A percentile compares a stretch with the other conserved stretches of the same genome.
phyloP scores from a whole-genome alignment of 1,139 yeast genomes.

The Ashbya aceris region DNA sequence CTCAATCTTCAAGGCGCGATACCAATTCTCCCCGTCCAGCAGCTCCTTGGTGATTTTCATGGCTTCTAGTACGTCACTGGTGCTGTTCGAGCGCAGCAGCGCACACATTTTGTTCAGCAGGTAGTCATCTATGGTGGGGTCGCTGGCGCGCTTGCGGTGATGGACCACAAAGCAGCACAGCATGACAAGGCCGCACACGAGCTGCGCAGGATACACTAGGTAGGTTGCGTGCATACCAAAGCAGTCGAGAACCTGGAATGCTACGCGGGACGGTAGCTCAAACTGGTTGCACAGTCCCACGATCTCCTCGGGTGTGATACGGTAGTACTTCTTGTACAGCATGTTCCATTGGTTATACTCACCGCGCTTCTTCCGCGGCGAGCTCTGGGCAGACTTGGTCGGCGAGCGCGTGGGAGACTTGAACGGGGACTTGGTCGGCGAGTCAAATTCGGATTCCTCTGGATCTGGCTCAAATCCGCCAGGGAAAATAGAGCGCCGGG shows the following conservation, averaged over 20 bases:
- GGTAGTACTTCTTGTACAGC: slow-evolving; percentile 20
- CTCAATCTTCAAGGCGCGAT: slow-evolving; percentile 34
- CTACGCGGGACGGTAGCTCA: slow-evolving; percentile 46
- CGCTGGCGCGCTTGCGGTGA: slow-evolving; percentile 36
- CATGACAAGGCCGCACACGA: slow-evolving; percentile 57
- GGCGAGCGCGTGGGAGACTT: slow-evolving; percentile 4
- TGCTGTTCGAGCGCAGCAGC: slow-evolving; percentile 44
- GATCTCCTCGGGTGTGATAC: slow-evolving; percentile 40
- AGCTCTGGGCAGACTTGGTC: slow-evolving; percentile 7
- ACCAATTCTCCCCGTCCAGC: slow-evolving; percentile 50
- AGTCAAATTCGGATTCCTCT: slow-evolving; percentile 1
- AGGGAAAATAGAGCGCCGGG: slow-evolving; percentile 1
- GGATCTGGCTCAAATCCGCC: slow-evolving; percentile 2
- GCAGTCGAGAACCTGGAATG: slow-evolving; percentile 42
- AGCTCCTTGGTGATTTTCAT: slow-evolving; percentile 44
- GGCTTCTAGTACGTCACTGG: slow-evolving; percentile 43
- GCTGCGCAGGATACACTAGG: slow-evolving; percentile 56
- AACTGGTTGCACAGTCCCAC: slow-evolving; percentile 55
- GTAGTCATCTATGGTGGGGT: slow-evolving; percentile 41
- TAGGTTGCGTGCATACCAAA: slow-evolving; percentile 44
- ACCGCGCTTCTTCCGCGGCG: slow-evolving; percentile 7
- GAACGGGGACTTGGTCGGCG: slow-evolving; percentile 4
- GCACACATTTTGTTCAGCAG: slow-evolving; percentile 43
- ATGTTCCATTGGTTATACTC: slow-evolving; percentile 17
- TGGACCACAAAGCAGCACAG: slow-evolving; percentile 51